Conservation (phyloP, 2,329 filamentous ascomycete genomes). For the Monosporascus sp. region DNA sequence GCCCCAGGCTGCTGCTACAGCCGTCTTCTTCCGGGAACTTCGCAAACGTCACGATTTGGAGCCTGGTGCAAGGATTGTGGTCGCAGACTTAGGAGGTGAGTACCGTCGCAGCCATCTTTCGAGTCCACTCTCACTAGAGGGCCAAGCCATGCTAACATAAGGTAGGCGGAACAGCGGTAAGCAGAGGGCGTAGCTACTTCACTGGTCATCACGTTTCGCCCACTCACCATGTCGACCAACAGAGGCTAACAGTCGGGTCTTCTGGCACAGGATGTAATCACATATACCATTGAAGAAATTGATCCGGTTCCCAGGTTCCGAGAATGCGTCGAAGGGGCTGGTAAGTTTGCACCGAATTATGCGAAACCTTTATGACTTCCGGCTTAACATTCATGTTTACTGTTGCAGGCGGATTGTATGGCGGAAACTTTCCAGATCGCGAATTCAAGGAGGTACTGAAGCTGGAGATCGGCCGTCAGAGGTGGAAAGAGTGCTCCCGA, state of each 20-base stretch:
- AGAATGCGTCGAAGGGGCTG: slow-evolving; percentile 10
- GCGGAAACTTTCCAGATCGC: slow-evolving; percentile 7
- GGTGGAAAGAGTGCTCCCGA: not conserved
- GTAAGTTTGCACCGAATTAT: not conserved
- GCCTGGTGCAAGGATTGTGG: slow-evolving; percentile 20
- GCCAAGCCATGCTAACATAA: not conserved
- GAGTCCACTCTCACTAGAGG: not conserved
- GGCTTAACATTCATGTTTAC: not conserved
- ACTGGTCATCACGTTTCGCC: too few species aligned
- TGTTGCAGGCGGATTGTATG: slow-evolving; percentile 6
- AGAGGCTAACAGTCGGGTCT: not conserved
- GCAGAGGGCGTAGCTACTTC: too few species aligned
- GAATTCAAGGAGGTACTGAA: slow-evolving; percentile 7
- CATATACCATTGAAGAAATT: slow-evolving; percentile 8
- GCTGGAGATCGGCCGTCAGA: not conserved
- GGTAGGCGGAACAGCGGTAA: slow-evolving; percentile 8
- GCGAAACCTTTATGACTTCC: not conserved
- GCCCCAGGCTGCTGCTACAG: slow-evolving; percentile 41
- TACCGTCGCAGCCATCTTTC: not conserved
- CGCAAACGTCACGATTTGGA: slow-evolving; percentile 15
- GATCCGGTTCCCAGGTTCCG: not conserved
- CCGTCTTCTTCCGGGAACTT: slow-evolving; percentile 28
- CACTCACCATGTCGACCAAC: not conserved
- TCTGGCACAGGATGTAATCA: slow-evolving; percentile 10
- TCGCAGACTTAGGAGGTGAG: slow-evolving; percentile 26